These are phyloP conservation scores for Micractinium sp. DNA, from an alignment of 139 green algal species.

Conservation along the genomic window DNA sequence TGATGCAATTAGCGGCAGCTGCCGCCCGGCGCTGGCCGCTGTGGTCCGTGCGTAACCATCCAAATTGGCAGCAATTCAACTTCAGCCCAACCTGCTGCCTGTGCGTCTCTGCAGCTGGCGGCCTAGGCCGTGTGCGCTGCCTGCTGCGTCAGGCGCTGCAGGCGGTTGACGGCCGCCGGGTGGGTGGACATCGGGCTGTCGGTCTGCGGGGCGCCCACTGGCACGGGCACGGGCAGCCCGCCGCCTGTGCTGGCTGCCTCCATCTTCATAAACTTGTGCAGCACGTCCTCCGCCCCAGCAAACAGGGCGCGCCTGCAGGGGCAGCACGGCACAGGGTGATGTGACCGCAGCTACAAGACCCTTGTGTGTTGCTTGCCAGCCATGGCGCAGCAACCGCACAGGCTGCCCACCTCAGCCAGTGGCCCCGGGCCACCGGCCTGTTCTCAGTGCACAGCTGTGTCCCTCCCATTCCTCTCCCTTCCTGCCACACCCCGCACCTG, in stretches of 20 bases:
- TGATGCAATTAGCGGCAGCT: neutral
- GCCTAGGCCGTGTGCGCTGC: neutral
- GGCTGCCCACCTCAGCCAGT: neutral
- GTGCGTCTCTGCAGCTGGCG: neutral
- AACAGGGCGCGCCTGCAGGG: neutral
- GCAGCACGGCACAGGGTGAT: too few species aligned
- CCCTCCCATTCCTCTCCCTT: too few species aligned
- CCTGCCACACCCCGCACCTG: neutral
- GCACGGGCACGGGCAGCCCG: too few species aligned
- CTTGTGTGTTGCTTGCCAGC: too few species aligned
- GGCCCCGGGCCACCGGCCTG: too few species aligned
- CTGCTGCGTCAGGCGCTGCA: neutral
- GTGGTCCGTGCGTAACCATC: too few species aligned
- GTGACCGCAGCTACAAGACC: neutral
- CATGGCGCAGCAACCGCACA: too few species aligned
- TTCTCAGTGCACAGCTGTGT: too few species aligned
- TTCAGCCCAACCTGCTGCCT: too few species aligned
- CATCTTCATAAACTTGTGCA: constrained; percentile 19
- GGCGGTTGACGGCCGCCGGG: constrained; percentile 17
- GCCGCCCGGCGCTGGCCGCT: too few species aligned
- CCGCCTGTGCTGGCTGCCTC: neutral
- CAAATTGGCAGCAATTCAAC: too few species aligned
- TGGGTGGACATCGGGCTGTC: constrained; percentile 25
- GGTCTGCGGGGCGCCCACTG: too few species aligned
- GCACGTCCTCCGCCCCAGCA: neutral